These are phyloP conservation scores for Hypomontagnella submonticulosa DNA, from an alignment of 495 filamentous ascomycete genomes.

Conservation along the genomic window DNA sequence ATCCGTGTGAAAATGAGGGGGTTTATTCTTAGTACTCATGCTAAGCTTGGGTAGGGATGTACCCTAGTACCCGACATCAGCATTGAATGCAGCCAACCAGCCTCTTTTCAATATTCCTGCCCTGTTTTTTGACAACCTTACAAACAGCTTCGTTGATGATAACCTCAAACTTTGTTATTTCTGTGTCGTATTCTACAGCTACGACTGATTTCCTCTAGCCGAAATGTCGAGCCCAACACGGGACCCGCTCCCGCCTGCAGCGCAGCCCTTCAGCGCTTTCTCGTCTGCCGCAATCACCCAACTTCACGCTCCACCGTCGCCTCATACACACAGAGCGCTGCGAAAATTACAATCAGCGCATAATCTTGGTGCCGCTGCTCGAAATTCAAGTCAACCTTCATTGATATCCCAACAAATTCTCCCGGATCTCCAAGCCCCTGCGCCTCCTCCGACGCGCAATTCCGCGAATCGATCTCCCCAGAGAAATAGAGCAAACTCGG, in stretches of 20 bases:
- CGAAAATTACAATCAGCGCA: slow-evolving; percentile 68
- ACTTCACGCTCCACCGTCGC: slow-evolving; percentile 54
- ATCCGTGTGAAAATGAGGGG: slow-evolving; percentile 18
- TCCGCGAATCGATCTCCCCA: slow-evolving; percentile 60
- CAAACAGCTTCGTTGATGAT: slow-evolving; percentile 24
- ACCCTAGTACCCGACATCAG: slow-evolving; percentile 13
- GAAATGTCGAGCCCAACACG: slow-evolving; percentile 56
- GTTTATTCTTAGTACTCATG: slow-evolving; percentile 4
- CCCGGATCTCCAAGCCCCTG: slow-evolving; percentile 46
- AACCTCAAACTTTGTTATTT: slow-evolving; percentile 22
- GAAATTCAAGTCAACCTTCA: slow-evolving; percentile 52
- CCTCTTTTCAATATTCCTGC: slow-evolving; percentile 36
- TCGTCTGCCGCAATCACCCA: slow-evolving; percentile 28
- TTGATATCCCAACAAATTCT: slow-evolving; percentile 65
- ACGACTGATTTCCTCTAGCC: slow-evolving; percentile 1
- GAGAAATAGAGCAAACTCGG: slow-evolving; percentile 78
- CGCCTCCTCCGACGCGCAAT: slow-evolving; percentile 45
- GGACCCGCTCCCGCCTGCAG: slow-evolving; percentile 43
- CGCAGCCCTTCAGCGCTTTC: slow-evolving; percentile 37
- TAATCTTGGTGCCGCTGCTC: slow-evolving; percentile 56
- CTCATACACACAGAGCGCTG: slow-evolving; percentile 60
- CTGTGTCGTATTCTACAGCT: slow-evolving; percentile 11
- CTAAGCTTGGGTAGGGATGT: slow-evolving; percentile 1
- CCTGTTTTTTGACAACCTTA: slow-evolving; percentile 25
- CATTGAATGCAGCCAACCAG: slow-evolving; percentile 24